Conservation (phyloP, 768 basidiomycete species). For the Pleurotus citrinopileatus region DNA sequence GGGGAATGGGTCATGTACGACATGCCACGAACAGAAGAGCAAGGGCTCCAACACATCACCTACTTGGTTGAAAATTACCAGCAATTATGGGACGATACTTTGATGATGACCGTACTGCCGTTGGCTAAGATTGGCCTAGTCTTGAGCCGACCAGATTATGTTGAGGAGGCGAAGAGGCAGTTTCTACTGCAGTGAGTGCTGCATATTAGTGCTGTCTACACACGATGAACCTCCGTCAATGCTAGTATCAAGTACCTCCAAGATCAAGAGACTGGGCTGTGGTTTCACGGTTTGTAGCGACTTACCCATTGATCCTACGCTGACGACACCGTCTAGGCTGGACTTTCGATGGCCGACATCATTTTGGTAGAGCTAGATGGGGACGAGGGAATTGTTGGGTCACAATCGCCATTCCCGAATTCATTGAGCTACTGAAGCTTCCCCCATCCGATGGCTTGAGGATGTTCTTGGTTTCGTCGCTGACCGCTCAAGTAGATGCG, state of each 20-base stretch:
- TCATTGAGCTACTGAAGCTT: slow-evolving; percentile 43
- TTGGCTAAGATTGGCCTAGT: slow-evolving; percentile 53
- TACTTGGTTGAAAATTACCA: slow-evolving; percentile 38
- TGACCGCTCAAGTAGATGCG: slow-evolving; percentile 45
- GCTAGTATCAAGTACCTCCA: slow-evolving; percentile 41
- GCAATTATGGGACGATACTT: slow-evolving; percentile 56
- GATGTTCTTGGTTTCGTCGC: slow-evolving; percentile 36
- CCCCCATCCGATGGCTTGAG: slow-evolving; percentile 38
- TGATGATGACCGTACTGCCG: slow-evolving; percentile 59
- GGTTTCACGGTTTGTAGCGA: slow-evolving; percentile 46
- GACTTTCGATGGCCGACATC: slow-evolving; percentile 44
- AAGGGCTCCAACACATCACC: slow-evolving; percentile 47
- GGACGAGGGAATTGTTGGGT: slow-evolving; percentile 57
- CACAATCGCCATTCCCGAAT: slow-evolving; percentile 43
- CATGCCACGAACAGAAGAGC: slow-evolving; percentile 43
- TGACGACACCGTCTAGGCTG: slow-evolving; percentile 26
- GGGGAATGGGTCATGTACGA: slow-evolving; percentile 51
- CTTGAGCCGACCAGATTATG: slow-evolving; percentile 45
- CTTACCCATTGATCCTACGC: not conserved
- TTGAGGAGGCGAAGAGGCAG: slow-evolving; percentile 54
- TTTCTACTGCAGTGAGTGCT: slow-evolving; percentile 44
- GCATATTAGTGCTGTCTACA: not conserved
- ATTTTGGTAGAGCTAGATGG: slow-evolving; percentile 47
- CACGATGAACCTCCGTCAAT: not conserved
- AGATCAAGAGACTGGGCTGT: slow-evolving; percentile 40